Percentiles rank a stretch among this genome's conserved stretches.
Evolutionary conservation across 805 yeast species (phyloP).

Genomic region (Hanseniaspora vineae): DNA sequence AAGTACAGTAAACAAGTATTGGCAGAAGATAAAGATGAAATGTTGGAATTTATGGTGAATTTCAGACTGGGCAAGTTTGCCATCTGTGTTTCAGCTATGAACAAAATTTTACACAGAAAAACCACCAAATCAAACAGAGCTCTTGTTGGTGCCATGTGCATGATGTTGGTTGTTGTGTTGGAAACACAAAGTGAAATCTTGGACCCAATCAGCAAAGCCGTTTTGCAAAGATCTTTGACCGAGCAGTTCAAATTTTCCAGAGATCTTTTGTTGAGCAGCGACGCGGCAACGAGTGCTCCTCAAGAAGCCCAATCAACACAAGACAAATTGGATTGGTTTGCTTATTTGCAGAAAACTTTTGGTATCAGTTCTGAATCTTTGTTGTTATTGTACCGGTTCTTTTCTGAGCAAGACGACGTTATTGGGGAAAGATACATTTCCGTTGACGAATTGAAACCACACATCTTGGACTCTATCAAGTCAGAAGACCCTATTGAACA

Average conservation of each 20-base stretch:
- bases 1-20: constrained; percentile 30
- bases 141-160: constrained; percentile 17
- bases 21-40: constrained; percentile 22
- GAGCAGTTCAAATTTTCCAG: constrained; percentile 16
- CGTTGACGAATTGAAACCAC: constrained; percentile 8
- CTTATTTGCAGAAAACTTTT: constrained; percentile 10
- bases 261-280: constrained; percentile 11
- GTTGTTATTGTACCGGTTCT: constrained; percentile 10
- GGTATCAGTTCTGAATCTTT: constrained; percentile 9
- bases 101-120: constrained; percentile 12
- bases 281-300: neutral
- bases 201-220: constrained; percentile 21
- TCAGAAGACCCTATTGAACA: constrained; percentile 16
- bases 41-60: constrained; percentile 13
- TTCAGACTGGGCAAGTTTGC: constrained; percentile 20
- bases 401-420: neutral
- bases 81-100: constrained; percentile 18
- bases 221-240: constrained; percentile 13
- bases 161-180: constrained; percentile 14
- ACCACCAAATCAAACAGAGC: constrained; percentile 5
- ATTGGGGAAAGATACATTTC: neutral
- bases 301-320: constrained; percentile 5
- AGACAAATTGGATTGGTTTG: constrained; percentile 14
- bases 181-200: constrained; percentile 9
- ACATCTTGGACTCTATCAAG: constrained; percentile 11